Conservation (phyloP, 2,329 filamentous ascomycete genomes). For the Beauveria medogensis region DNA sequence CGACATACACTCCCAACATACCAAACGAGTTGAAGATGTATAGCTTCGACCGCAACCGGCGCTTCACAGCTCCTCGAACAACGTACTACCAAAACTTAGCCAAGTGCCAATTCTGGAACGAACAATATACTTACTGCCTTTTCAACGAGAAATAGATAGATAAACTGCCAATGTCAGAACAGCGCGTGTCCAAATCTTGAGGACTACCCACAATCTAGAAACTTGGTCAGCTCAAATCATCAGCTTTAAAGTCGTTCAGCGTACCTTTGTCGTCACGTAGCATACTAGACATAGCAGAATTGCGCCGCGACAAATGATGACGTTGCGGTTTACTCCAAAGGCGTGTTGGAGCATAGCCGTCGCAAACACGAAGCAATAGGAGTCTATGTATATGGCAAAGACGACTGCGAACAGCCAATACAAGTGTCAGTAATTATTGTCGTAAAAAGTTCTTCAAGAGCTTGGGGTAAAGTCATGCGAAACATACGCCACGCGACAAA, state of each 20-base stretch:
- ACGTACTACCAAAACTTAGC: slow-evolving; percentile 37
- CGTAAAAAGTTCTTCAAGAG: not conserved
- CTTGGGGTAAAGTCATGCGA: not conserved
- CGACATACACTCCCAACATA: slow-evolving; percentile 38
- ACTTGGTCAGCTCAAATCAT: not conserved
- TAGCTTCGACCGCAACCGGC: slow-evolving; percentile 46
- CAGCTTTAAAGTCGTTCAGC: slow-evolving; percentile 5
- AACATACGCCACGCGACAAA: slow-evolving; percentile 36
- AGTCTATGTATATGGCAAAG: slow-evolving; percentile 51
- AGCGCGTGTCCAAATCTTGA: not conserved
- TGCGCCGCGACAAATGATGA: slow-evolving; percentile 45
- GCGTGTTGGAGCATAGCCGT: slow-evolving; percentile 50
- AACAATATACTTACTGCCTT: slow-evolving; percentile 40
- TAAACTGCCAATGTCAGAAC: slow-evolving; percentile 29
- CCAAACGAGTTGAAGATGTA: slow-evolving; percentile 55
- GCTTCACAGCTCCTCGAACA: slow-evolving; percentile 43
- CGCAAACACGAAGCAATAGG: slow-evolving; percentile 50
- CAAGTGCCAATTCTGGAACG: slow-evolving; percentile 4
- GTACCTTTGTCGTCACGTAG: slow-evolving; percentile 56
- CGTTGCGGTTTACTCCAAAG: slow-evolving; percentile 45
- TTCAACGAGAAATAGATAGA: slow-evolving; percentile 59
- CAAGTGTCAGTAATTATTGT: not conserved
- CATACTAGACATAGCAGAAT: slow-evolving; percentile 53
- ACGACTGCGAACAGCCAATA: slow-evolving; percentile 36
- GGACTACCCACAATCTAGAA: slow-evolving; percentile 23